phyloP scores from a whole-genome alignment of 2,329 filamentous ascomycete genomes.

The Colletotrichum musae region DNA sequence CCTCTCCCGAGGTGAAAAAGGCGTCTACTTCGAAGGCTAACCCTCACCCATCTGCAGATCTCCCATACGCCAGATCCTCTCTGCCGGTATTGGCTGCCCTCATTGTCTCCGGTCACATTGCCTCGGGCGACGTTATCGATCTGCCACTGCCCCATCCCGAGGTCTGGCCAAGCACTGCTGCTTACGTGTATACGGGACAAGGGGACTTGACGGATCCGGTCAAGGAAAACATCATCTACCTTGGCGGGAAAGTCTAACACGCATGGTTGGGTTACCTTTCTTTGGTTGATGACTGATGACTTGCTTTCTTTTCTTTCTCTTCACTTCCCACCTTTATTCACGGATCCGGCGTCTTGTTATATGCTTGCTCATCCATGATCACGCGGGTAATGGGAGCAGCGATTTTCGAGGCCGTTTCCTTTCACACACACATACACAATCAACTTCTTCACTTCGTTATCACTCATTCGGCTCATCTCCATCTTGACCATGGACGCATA shows the following conservation, averaged over 20 bases:
- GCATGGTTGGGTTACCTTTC: slow-evolving; percentile 33
- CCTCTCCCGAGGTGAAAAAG: slow-evolving; percentile 10
- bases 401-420: slow-evolving; percentile 18
- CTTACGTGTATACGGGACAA: slow-evolving; percentile 68
- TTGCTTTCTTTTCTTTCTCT: slow-evolving; percentile 6
- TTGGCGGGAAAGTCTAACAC: slow-evolving; percentile 64
- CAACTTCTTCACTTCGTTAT: slow-evolving; percentile 9
- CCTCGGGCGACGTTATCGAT: slow-evolving; percentile 68
- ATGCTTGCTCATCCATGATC: slow-evolving; percentile 24
- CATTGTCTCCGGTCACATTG: slow-evolving; percentile 67
- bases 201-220: slow-evolving; percentile 62
- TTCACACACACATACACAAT: not conserved
- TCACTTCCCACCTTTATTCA: slow-evolving; percentile 4
- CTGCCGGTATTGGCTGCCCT: slow-evolving; percentile 69
- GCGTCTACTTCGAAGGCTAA: slow-evolving; percentile 6
- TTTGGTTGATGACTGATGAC: slow-evolving; percentile 33
- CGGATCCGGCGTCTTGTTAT: slow-evolving; percentile 16
- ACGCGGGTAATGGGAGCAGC: slow-evolving; percentile 6
- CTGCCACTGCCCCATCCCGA: slow-evolving; percentile 71
- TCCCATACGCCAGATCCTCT: slow-evolving; percentile 61
- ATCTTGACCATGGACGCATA: no score
- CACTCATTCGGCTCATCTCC: slow-evolving; percentile 19
- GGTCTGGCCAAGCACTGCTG: slow-evolving; percentile 69
- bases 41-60: slow-evolving; percentile 53
- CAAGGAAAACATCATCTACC: slow-evolving; percentile 67